Evolutionary conservation across 192 early-diverging fungal genomes (phyloP).

Genomic region (Coemansia sp.): DNA sequence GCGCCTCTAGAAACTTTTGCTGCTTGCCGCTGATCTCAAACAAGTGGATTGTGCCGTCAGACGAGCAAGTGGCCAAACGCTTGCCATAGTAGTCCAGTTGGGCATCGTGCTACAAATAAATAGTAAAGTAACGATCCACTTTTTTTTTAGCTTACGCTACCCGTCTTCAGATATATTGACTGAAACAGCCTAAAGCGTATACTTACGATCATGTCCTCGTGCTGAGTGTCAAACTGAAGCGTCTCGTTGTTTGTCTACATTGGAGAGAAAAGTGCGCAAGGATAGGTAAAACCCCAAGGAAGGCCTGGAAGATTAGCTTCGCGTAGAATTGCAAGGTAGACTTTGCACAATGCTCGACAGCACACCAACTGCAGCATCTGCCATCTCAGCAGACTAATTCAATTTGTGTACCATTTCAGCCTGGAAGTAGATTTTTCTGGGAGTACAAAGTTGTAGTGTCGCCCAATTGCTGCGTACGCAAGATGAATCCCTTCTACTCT

Average conservation of each 20-base stretch:
- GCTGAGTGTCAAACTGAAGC: slow-evolving; percentile 58
- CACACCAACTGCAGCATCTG: background rate
- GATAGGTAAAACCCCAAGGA: background rate
- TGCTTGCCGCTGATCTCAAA: slow-evolving; percentile 79
- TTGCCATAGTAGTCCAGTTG: slow-evolving; percentile 85
- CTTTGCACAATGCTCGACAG: no score
- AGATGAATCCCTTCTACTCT: slow-evolving; percentile 10
- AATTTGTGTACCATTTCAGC: slow-evolving; percentile 5
- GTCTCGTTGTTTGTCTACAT: slow-evolving; percentile 45
- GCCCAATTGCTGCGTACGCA: background rate
- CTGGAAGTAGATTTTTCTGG: slow-evolving; percentile 67
- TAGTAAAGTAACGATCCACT: background rate
- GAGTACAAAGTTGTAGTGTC: slow-evolving; percentile 53
- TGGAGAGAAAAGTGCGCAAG: slow-evolving; percentile 17
- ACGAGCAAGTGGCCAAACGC: slow-evolving; percentile 96
- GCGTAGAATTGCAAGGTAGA: background rate
- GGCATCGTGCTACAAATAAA: slow-evolving; percentile 64
- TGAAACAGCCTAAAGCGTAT: background rate
- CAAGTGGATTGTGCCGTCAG: slow-evolving; percentile 90
- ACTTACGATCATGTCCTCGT: slow-evolving; percentile 59
- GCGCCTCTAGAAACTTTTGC: slow-evolving; percentile 48
- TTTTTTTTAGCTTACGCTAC: background rate
- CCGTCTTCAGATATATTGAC: background rate
- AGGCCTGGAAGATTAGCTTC: background rate
- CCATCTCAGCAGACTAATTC: slow-evolving; percentile 2